These are phyloP conservation scores for Castanopsis chinensis DNA, from an alignment of 306 rosid species.

Conservation along the genomic window DNA sequence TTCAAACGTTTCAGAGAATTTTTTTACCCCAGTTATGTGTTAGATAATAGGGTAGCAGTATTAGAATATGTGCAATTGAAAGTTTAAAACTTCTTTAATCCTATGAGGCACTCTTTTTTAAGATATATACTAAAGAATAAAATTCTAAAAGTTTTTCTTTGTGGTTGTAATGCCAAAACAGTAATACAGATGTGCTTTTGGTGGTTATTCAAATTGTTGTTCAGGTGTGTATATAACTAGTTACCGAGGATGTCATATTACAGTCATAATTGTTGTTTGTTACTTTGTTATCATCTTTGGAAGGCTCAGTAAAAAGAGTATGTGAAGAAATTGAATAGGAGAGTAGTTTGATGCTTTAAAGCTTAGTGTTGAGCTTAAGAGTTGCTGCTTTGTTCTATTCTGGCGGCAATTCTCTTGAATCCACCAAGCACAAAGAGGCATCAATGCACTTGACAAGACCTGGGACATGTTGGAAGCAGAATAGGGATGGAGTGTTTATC, in stretches of 20 bases:
- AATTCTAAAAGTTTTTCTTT: too few relatives aligned
- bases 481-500: neutral
- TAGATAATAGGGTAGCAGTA: too few relatives aligned
- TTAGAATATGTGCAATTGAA: too few relatives aligned
- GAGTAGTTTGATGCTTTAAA: neutral
- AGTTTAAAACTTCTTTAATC: too few relatives aligned
- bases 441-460: neutral
- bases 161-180: too few relatives aligned
- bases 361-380: neutral
- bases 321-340: neutral
- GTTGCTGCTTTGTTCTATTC: neutral
- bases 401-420: neutral
- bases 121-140: too few relatives aligned
- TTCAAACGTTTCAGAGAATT: too few relatives aligned
- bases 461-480: neutral
- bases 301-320: neutral
- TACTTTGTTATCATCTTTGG: neutral
- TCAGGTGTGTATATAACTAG: neutral
- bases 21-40: too few relatives aligned
- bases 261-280: neutral
- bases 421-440: neutral
- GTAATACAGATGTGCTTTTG: neutral
- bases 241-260: neutral
- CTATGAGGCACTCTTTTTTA: too few relatives aligned
- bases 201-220: neutral